These are phyloP conservation scores for Neurospora tetraspora DNA, from an alignment of 495 filamentous ascomycete species.

Conservation along the genomic window DNA sequence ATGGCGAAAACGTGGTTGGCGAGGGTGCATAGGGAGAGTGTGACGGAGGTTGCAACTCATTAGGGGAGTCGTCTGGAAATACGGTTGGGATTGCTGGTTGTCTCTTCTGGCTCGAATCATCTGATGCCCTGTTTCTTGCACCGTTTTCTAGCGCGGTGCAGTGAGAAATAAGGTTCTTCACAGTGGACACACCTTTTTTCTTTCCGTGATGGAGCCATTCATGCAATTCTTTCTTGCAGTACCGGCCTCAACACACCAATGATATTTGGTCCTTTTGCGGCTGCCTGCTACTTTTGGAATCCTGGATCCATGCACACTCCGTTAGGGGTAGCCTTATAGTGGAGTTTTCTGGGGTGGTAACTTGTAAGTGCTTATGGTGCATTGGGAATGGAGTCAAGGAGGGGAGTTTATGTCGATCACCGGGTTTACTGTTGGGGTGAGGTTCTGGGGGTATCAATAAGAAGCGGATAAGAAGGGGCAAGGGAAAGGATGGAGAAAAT, in stretches of 20 bases:
- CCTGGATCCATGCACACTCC: not conserved
- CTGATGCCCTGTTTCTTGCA: too few relatives aligned
- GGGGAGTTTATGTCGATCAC: not conserved
- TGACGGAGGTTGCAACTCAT: too few relatives aligned
- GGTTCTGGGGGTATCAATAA: not conserved
- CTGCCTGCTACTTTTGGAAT: not conserved
- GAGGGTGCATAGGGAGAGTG: not conserved
- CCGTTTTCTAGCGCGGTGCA: not conserved
- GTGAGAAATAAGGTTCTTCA: not conserved
- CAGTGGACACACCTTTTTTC: not conserved
- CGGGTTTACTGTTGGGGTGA: not conserved
- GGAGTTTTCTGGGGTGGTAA: not conserved
- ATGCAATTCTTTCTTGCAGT: not conserved
- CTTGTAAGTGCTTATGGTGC: not conserved
- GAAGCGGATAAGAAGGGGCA: not conserved
- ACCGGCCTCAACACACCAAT: not conserved
- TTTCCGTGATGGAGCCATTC: not conserved
- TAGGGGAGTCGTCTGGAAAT: too few relatives aligned
- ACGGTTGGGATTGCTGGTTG: too few relatives aligned
- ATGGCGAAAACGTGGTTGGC: slow-evolving; percentile 42
- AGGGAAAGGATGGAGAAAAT: not conserved
- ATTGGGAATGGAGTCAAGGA: not conserved
- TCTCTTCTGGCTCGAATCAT: too few relatives aligned
- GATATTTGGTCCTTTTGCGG: not conserved
- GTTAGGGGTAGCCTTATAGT: not conserved